These are phyloP conservation scores for Coffea humblotiana DNA, from an alignment of 305 asterid species.

Conservation along the genomic window DNA sequence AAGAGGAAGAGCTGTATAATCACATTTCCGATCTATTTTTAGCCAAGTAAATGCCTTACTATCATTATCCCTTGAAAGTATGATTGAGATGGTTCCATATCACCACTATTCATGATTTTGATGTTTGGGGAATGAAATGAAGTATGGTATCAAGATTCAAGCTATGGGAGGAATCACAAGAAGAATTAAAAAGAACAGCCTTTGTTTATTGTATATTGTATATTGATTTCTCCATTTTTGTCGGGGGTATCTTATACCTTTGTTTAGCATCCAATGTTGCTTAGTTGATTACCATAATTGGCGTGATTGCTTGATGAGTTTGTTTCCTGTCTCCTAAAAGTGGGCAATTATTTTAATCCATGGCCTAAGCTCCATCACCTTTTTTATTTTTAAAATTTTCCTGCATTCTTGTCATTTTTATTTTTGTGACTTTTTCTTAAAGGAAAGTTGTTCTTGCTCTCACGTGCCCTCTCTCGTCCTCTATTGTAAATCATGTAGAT, in stretches of 20 bases:
- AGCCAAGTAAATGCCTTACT: background rate
- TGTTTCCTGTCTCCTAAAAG: slow-evolving; percentile 1
- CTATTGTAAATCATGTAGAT: background rate
- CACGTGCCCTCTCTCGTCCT: background rate
- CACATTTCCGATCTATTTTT: background rate
- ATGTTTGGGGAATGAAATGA: no score
- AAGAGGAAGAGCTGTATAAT: no score
- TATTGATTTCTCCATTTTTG: background rate
- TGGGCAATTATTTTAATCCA: background rate
- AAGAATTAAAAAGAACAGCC: background rate
- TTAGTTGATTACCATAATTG: background rate
- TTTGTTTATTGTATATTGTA: background rate
- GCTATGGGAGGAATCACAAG: background rate
- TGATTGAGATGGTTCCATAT: background rate
- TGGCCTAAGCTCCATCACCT: background rate
- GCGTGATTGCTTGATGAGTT: background rate
- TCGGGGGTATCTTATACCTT: background rate
- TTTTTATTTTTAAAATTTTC: background rate
- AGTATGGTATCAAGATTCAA: no score
- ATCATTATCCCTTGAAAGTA: background rate
- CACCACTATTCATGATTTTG: background rate
- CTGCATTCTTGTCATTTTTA: background rate
- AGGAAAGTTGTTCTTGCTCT: background rate
- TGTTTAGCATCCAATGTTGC: slow-evolving; percentile 21
- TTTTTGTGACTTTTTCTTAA: no score